A percentile compares a stretch with the other conserved stretches of the same genome.
phyloP scores from a whole-genome alignment of 768 basidiomycete species.

The Imleria badia region DNA sequence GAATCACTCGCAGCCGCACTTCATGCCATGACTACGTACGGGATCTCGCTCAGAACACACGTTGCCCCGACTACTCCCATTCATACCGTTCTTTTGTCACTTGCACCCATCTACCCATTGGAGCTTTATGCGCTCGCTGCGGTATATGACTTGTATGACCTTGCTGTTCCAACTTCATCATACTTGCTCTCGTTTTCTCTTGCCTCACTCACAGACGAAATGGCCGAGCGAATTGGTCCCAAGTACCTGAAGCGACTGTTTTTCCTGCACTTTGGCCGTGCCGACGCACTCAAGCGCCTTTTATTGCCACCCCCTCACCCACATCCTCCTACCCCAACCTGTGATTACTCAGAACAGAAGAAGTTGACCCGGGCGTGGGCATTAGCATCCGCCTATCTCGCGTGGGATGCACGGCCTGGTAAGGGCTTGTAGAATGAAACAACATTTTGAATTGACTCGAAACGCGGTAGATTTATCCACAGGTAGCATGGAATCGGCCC shows the following conservation, averaged over 20 bases:
- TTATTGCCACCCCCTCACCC: conserved; percentile 72
- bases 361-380: conserved; percentile 81
- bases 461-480: conserved; percentile 64
- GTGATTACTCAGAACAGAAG: conserved; percentile 77
- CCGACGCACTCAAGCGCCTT: conserved; percentile 79
- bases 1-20: conserved; percentile 57
- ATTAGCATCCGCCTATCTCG: conserved; percentile 76
- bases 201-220: conserved; percentile 65
- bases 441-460: conserved; percentile 1
- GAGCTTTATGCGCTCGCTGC: conserved; percentile 75
- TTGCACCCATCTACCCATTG: conserved; percentile 67
- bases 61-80: conserved; percentile 55
- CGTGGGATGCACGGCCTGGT: conserved; percentile 85
- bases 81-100: conserved; percentile 58
- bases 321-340: conserved; percentile 66
- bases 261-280: conserved; percentile 80
- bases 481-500: conserved; percentile 66
- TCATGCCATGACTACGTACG: conserved; percentile 56
- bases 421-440: conserved; percentile 18
- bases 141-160: conserved; percentile 61
- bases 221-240: conserved; percentile 68
- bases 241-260: conserved; percentile 79
- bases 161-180: conserved; percentile 73
- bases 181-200: conserved; percentile 74
- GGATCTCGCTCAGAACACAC: conserved; percentile 49